These are phyloP conservation scores for Rossbeevera mucosa DNA, from an alignment of 768 basidiomycete species.

Conservation along the genomic window DNA sequence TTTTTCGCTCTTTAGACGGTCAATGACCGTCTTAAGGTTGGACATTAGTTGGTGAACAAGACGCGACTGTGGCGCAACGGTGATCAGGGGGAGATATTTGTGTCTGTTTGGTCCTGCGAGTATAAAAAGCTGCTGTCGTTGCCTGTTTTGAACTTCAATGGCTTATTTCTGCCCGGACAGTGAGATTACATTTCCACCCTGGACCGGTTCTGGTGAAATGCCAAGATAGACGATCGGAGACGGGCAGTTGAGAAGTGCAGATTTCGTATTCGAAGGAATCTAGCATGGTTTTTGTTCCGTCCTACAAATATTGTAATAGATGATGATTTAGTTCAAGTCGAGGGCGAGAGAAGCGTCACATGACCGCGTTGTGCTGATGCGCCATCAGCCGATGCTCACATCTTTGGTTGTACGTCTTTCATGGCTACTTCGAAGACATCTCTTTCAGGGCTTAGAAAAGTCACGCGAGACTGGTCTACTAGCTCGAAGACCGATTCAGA, in stretches of 20 bases:
- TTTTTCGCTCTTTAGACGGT: conserved; percentile 55
- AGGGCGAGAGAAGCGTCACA: conserved; percentile 14
- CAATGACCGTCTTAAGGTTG: conserved; percentile 46
- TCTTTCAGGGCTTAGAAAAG: conserved; percentile 56
- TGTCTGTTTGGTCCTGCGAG: conserved; percentile 22
- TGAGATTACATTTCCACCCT: conserved; percentile 51
- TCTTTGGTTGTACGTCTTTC: neutral
- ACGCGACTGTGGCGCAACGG: conserved; percentile 14
- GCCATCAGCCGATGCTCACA: neutral
- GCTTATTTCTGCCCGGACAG: conserved; percentile 81
- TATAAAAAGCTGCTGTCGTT: conserved; percentile 24
- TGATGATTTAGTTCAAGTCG: no score
- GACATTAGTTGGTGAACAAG: conserved; percentile 24
- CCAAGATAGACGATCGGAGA: conserved; percentile 52
- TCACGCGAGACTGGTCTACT: conserved; percentile 62
- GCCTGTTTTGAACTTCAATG: conserved; percentile 20
- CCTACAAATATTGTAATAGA: no score
- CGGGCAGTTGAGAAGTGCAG: conserved; percentile 45
- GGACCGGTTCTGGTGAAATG: conserved; percentile 79
- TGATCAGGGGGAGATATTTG: conserved; percentile 23
- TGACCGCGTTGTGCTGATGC: conserved; percentile 17
- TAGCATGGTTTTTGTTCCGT: conserved; percentile 34
- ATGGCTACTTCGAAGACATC: conserved; percentile 33
- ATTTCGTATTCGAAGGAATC: conserved; percentile 26
- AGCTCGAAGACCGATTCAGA: conserved; percentile 34